Conservation (phyloP, 495 filamentous ascomycete species). For the Ramalina peruviana region DNA sequence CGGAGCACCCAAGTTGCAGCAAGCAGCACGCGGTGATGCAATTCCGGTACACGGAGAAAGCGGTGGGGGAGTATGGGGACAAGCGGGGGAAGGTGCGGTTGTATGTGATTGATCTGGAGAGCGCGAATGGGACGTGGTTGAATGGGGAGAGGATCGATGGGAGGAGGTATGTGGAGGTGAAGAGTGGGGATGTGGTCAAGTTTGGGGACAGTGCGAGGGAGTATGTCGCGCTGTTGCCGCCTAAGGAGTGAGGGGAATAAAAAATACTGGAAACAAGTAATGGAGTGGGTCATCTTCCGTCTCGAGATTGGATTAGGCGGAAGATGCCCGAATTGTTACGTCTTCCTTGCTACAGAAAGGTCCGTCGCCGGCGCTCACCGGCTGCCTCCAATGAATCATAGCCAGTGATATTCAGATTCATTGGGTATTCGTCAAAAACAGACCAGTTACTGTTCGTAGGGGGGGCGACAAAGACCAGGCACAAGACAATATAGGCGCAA, state of each 20-base stretch:
- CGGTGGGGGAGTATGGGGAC: conserved; percentile 60
- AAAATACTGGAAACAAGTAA: background rate
- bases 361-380: too few relatives aligned
- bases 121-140: conserved; percentile 77
- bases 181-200: conserved; percentile 73
- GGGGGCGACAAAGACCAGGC: too few relatives aligned
- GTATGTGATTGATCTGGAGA: conserved; percentile 88
- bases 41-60: conserved; percentile 71
- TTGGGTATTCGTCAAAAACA: too few relatives aligned
- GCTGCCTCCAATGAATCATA: too few relatives aligned
- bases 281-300: background rate
- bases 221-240: conserved; percentile 65
- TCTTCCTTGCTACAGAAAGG: too few relatives aligned
- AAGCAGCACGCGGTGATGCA: conserved; percentile 94
- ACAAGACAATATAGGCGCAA: too few relatives aligned
- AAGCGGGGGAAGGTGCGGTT: conserved; percentile 61
- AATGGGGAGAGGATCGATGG: conserved; percentile 60
- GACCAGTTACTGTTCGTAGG: too few relatives aligned
- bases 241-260: conserved; percentile 8
- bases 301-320: too few relatives aligned
- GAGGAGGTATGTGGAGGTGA: conserved; percentile 71
- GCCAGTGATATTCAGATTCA: too few relatives aligned
- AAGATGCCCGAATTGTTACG: too few relatives aligned
- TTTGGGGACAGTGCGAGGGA: conserved; percentile 82
- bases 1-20: conserved; percentile 83